Evolutionary conservation across 371 early-diverging fungal genomes (phyloP).

Genomic region (Dichotomocladium elegans): DNA sequence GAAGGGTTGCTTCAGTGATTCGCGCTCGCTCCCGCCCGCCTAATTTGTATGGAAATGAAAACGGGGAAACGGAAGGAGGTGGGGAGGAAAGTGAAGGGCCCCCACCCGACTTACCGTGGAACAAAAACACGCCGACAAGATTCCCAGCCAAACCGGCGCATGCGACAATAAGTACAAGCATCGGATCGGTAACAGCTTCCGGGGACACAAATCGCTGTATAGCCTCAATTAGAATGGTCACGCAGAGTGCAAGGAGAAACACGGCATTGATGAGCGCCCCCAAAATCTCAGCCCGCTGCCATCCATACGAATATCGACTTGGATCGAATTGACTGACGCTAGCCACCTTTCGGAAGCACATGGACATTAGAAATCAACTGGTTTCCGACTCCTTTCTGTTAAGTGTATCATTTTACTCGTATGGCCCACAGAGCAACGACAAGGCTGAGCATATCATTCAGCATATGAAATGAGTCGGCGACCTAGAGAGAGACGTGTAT

Average conservation of each 20-base stretch:
- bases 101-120: constrained; percentile 71
- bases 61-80: too few relatives aligned
- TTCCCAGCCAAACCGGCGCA: constrained; percentile 82
- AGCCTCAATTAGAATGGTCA: constrained; percentile 86
- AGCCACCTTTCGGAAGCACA: too few relatives aligned
- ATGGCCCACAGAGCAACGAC: constrained; percentile 86
- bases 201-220: constrained; percentile 80
- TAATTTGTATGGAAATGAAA: too few relatives aligned
- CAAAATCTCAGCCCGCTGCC: constrained; percentile 89
- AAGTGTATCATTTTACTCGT: constrained; percentile 42
- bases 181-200: constrained; percentile 66
- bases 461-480: constrained; percentile 93
- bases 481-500: too few relatives aligned
- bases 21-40: too few relatives aligned
- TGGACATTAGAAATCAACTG: too few relatives aligned
- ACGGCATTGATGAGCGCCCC: constrained; percentile 92
- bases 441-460: constrained; percentile 80
- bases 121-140: constrained; percentile 75
- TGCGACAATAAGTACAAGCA: constrained; percentile 80
- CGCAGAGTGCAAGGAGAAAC: constrained; percentile 82
- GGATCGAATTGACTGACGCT: too few relatives aligned
- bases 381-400: too few relatives aligned
- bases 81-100: too few relatives aligned
- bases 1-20: too few relatives aligned
- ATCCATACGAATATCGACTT: constrained; percentile 83